Conservation (phyloP, 2,329 filamentous ascomycete genomes). For the Zasmidium citrigriseum region DNA sequence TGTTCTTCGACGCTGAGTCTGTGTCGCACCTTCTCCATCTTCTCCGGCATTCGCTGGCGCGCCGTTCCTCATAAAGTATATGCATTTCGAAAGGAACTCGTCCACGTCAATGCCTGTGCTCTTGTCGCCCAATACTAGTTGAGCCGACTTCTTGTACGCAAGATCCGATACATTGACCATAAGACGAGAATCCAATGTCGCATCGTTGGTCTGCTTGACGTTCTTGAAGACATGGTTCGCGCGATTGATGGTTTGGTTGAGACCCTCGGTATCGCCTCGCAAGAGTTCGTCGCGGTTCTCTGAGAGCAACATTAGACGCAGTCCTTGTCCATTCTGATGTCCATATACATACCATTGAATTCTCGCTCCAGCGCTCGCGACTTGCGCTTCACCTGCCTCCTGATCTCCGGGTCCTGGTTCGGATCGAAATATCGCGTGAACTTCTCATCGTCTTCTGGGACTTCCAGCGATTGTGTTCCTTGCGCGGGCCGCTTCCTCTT, state of each 20-base stretch:
- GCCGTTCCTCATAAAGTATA: conserved; percentile 75
- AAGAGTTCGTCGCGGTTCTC: conserved; percentile 75
- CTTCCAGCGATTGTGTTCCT: conserved; percentile 17
- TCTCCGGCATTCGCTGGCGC: conserved; percentile 59
- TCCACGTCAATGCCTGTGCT: conserved; percentile 82
- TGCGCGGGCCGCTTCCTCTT: conserved; percentile 28
- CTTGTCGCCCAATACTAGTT: conserved; percentile 70
- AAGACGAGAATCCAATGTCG: conserved; percentile 84
- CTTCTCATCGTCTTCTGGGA: conserved; percentile 24
- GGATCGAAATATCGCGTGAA: conserved; percentile 68
- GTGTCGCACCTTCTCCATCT: conserved; percentile 29
- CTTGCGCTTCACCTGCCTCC: conserved; percentile 68
- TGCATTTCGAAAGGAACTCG: conserved; percentile 87
- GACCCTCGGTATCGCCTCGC: conserved; percentile 61
- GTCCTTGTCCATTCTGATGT: too few relatives aligned
- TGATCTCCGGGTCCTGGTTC: conserved; percentile 74
- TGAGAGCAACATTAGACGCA: too few relatives aligned
- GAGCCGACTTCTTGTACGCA: conserved; percentile 74
- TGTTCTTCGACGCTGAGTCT: conserved; percentile 23
- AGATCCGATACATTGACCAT: conserved; percentile 80
- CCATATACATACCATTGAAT: conserved; percentile 54
- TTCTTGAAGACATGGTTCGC: conserved; percentile 63
- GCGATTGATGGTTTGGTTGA: conserved; percentile 26
- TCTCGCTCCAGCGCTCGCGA: conserved; percentile 67
- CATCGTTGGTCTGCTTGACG: conserved; percentile 81